These are phyloP conservation scores for Penicillium sp. DNA, from an alignment of 2,329 filamentous ascomycete genomes.

Conservation along the genomic window DNA sequence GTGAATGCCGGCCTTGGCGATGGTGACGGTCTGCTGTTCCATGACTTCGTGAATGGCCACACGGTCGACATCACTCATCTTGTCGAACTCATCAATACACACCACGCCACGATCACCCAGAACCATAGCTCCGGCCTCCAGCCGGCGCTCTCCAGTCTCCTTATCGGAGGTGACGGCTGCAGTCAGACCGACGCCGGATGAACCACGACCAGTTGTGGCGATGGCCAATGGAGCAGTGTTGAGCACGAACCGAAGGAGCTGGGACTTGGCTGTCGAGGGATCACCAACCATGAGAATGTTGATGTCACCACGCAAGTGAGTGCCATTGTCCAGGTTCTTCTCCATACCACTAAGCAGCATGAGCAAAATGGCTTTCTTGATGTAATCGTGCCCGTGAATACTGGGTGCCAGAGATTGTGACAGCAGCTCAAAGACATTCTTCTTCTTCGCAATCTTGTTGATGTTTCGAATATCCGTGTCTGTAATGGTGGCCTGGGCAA, in stretches of 20 bases:
- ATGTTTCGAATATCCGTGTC: constrained; percentile 98
- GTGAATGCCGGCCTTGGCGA: constrained; percentile 97
- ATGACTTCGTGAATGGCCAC: constrained; percentile 99
- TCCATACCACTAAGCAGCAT: constrained; percentile 96
- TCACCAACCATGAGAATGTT: constrained; percentile 99
- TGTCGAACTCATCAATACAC: constrained; percentile 99
- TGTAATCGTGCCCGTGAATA: constrained; percentile 95
- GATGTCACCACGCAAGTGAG: constrained; percentile 96
- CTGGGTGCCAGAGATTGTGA: constrained; percentile 94
- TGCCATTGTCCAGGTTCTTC: constrained; percentile 98
- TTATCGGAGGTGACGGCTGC: constrained; percentile 96
- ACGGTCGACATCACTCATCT: constrained; percentile 98
- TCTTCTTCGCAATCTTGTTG: constrained; percentile 95
- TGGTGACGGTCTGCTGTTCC: constrained; percentile 99
- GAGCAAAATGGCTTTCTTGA: constrained; percentile 95
- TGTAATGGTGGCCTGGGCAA: constrained; percentile 88
- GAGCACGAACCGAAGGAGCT: constrained; percentile 91
- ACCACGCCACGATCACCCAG: constrained; percentile 95
- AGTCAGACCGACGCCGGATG: constrained; percentile 95
- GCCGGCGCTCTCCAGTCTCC: constrained; percentile 89
- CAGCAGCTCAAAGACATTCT: constrained; percentile 86
- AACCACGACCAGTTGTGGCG: constrained; percentile 93
- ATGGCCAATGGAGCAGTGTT: constrained; percentile 97
- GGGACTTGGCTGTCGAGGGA: constrained; percentile 97
- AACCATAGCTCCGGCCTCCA: constrained; percentile 98